These are phyloP conservation scores for Davidsoniella eucalypti DNA, from an alignment of 2,329 filamentous ascomycete genomes.

Conservation along the genomic window DNA sequence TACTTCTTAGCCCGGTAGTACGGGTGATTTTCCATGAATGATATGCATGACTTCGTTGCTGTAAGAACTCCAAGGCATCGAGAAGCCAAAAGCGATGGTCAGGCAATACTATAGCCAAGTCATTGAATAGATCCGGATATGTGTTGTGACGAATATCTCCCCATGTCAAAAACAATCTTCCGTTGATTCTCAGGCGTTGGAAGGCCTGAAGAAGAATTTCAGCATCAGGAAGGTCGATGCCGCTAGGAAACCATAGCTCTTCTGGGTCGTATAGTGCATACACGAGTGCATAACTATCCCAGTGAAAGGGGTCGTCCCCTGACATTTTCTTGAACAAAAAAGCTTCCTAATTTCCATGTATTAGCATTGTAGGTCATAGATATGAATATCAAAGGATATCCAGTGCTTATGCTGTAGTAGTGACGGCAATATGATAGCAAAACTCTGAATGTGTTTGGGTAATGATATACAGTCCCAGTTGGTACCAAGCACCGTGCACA, in stretches of 20 bases:
- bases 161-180: slow-evolving; percentile 43
- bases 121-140: slow-evolving; percentile 32
- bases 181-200: slow-evolving; percentile 46
- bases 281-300: slow-evolving; percentile 53
- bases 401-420: no score
- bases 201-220: slow-evolving; percentile 35
- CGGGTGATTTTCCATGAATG: slow-evolving; percentile 6
- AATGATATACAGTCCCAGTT: no score
- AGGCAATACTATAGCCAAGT: slow-evolving; percentile 39
- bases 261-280: slow-evolving; percentile 42
- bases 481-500: no score
- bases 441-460: no score
- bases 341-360: no score
- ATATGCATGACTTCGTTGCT: slow-evolving; percentile 14
- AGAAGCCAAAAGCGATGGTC: slow-evolving; percentile 25
- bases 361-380: no score
- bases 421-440: no score
- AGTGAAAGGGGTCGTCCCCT: slow-evolving; percentile 52
- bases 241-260: slow-evolving; percentile 29
- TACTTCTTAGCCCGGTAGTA: background rate
- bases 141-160: slow-evolving; percentile 28
- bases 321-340: no score
- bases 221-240: slow-evolving; percentile 16
- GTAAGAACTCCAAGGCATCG: slow-evolving; percentile 12
- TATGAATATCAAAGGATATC: no score